Conservation (phyloP, 495 filamentous ascomycete genomes). For the Aspergillus steynii region DNA sequence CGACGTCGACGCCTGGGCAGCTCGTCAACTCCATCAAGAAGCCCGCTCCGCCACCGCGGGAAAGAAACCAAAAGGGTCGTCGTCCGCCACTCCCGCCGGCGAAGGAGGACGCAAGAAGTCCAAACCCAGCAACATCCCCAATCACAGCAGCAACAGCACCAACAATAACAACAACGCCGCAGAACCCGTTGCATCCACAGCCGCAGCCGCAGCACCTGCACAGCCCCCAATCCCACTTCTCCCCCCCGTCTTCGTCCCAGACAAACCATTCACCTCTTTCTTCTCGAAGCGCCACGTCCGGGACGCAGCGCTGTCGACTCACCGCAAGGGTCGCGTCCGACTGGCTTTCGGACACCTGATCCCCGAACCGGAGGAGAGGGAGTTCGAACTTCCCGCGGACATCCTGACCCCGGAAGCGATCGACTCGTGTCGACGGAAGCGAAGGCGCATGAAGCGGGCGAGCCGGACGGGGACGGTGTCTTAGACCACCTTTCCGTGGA, state of each 20-base stretch:
- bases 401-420: conserved; percentile 68
- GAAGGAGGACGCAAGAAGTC: conserved; percentile 18
- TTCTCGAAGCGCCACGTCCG: conserved; percentile 76
- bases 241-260: conserved; percentile 31
- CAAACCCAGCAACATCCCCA: conserved; percentile 11
- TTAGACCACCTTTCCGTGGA: background rate
- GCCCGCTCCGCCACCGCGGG: conserved; percentile 47
- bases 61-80: conserved; percentile 30
- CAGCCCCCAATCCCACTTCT: conserved; percentile 3
- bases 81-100: conserved; percentile 12
- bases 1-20: conserved; percentile 73
- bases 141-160: conserved; percentile 23
- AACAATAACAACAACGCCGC: conserved; percentile 23
- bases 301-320: conserved; percentile 67
- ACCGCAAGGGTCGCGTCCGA: conserved; percentile 54
- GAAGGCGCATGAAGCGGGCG: conserved; percentile 45
- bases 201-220: conserved; percentile 1
- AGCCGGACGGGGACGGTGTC: conserved; percentile 21
- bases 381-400: conserved; percentile 75
- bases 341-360: conserved; percentile 80
- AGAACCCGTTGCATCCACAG: conserved; percentile 1
- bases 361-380: conserved; percentile 65
- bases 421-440: conserved; percentile 62
- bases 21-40: conserved; percentile 74
- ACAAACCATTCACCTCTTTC: conserved; percentile 81